phyloP scores from a whole-genome alignment of 805 yeast genomes.

The Starmera pachycereana region DNA sequence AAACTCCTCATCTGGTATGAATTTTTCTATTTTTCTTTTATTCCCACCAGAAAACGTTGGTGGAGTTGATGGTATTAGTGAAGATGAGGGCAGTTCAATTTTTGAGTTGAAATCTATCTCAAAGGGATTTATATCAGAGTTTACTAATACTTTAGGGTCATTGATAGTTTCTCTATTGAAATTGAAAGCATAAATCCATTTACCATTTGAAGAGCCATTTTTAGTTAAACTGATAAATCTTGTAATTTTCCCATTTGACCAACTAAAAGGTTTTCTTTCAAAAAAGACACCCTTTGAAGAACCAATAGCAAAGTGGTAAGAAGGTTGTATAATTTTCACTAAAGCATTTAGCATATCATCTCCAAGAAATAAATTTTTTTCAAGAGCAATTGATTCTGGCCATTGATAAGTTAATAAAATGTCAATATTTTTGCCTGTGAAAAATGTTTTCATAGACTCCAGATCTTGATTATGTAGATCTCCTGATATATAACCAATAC shows the following conservation, averaged over 20 bases:
- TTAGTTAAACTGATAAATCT: conserved; percentile 58
- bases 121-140: conserved; percentile 24
- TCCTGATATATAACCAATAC: conserved; percentile 35
- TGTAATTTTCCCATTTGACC: conserved; percentile 40
- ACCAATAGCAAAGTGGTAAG: conserved; percentile 59
- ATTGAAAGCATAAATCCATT: conserved; percentile 74
- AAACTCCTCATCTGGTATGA: conserved; percentile 2
- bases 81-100: not conserved
- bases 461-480: conserved; percentile 12
- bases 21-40: not conserved
- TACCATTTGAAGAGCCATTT: conserved; percentile 35
- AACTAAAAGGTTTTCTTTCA: conserved; percentile 49
- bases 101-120: too few relatives aligned
- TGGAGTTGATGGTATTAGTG: not conserved
- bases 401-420: conserved; percentile 49
- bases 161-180: conserved; percentile 17
- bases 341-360: conserved; percentile 35
- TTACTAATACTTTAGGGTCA: not conserved
- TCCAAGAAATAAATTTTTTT: conserved; percentile 35
- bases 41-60: not conserved
- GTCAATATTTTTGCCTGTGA: conserved; percentile 30
- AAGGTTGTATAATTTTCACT: conserved; percentile 38
- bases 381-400: conserved; percentile 43
- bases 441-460: conserved; percentile 14
- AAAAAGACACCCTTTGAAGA: conserved; percentile 34